Evolutionary conservation across 176 grass and related monocot species (phyloP), one percentile per base, ranked within the genome.

Genomic region (Musa acuminata): DNA sequence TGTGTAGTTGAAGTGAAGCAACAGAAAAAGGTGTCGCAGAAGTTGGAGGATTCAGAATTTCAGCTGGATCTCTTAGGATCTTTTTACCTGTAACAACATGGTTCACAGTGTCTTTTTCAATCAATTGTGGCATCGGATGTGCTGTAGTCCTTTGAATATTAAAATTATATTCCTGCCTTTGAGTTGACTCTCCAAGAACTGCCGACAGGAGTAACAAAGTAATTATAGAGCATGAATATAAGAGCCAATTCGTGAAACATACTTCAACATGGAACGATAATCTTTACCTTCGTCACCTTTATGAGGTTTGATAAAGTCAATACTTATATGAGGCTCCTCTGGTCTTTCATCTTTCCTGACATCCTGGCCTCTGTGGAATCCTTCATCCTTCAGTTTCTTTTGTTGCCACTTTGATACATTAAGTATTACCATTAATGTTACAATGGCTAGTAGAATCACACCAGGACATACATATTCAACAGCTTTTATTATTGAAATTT

Each of bases 1-100:
- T 98, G 80, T 88, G 91, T 84, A 87, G 87, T 79, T 98, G 94
- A 79, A 98, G 90, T 35, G 79, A 77, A 58, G 85, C 85, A 54
- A 93, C 84, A 27, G 87, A 93, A 84, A 91, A 98, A 17, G 83
- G 86, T 83, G 62, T 83, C 68, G 72, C 85, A 72, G 59, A 51
- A 64, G 62, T 14, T 1, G 57, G 51, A 35, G 8, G 71, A 35
- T 1, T 58, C 1, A 49, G 53, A 27, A 29, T 79, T 79, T 54
- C 51, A 70, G 50, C 9, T 3, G 20, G 11, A 79, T 7, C 58
- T 35, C 29, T 35, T 35, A 35, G 29, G 29, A 35, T 5, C 14
- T 14, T 70, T 55, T 58, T 23, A 20, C 26, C 19, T n/a, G 19
- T 54, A 49, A 43, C 16, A n/a, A 22, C 24, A 16, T 26, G 51